phyloP scores from a whole-genome alignment of 345 rosid genomes.

The Pseudoturritis turrita region DNA sequence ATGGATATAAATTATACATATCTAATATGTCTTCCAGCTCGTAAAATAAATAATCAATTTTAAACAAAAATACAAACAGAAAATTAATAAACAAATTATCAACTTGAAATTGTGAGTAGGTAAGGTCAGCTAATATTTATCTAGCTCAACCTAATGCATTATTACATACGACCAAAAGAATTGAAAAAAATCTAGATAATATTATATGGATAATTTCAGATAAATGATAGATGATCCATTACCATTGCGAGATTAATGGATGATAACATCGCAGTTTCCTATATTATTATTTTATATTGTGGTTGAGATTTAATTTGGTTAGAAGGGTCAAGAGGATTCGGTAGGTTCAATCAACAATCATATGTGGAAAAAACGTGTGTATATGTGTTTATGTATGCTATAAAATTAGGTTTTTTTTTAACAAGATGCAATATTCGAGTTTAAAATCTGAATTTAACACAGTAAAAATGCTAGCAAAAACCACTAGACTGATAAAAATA shows the following conservation, averaged over 20 bases:
- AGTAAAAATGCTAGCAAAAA: no score
- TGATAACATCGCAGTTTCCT: neutral
- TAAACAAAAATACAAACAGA: neutral
- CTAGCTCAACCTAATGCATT: conserved; percentile 23
- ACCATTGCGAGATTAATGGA: neutral
- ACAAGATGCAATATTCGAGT: no score
- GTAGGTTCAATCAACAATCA: conserved; percentile 13
- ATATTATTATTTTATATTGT: conserved; percentile 1
- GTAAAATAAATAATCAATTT: neutral
- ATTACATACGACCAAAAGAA: conserved; percentile 22
- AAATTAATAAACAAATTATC: neutral
- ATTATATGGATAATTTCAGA: neutral
- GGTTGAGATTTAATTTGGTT: conserved; percentile 1
- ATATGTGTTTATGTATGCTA: neutral
- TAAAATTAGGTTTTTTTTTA: no score
- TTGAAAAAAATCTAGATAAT: neutral
- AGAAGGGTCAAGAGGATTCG: conserved; percentile 2
- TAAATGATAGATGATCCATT: neutral
- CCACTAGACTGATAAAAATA: no score
- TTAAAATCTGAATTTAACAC: no score
- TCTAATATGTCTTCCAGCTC: neutral
- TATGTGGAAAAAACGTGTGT: neutral
- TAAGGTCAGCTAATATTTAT: conserved; percentile 7
- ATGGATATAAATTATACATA: no score
- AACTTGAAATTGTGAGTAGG: conserved; percentile 14